A percentile compares a stretch with the other conserved stretches of the same genome.
Evolutionary conservation across 768 basidiomycete genomes (phyloP).

Genomic region (Boletus rufocinnamomeus): DNA sequence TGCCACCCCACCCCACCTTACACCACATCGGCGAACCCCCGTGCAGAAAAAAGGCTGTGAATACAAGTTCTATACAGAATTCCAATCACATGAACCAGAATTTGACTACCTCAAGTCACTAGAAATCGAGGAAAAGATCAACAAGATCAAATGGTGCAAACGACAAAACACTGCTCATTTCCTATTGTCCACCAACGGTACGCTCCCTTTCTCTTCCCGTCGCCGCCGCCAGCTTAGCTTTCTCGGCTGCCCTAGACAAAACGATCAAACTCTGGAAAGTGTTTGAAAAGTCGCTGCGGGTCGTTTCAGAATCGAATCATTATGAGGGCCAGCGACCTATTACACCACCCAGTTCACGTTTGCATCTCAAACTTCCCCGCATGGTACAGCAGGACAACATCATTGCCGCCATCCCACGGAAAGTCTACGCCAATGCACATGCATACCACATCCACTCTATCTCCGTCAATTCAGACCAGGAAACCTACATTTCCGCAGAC

Average conservation of each 20-base stretch:
- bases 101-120: conserved; percentile 99
- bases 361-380: conserved; percentile 81
- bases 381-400: conserved; percentile 96
- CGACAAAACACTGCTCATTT: conserved; percentile 98
- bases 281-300: conserved; percentile 95
- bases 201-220: conserved; percentile 18
- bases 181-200: conserved; percentile 95
- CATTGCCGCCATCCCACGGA: conserved; percentile 96
- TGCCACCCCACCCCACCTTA: conserved; percentile 16
- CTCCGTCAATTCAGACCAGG: conserved; percentile 98
- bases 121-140: conserved; percentile 99
- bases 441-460: conserved; percentile 99
- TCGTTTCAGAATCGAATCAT: conserved; percentile 96
- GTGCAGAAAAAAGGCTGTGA: conserved; percentile 98
- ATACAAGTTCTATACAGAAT: conserved; percentile 99
- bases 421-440: conserved; percentile 98
- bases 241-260: conserved; percentile 67
- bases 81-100: conserved; percentile 99
- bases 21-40: conserved; percentile 19
- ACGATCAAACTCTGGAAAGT: conserved; percentile 99
- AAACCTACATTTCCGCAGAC: conserved; percentile 99
- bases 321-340: conserved; percentile 74
- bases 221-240: not conserved
- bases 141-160: conserved; percentile 99
- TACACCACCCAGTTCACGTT: conserved; percentile 57